Evolutionary conservation across 176 grass and related monocot species (phyloP), one percentile per base, ranked within the genome.

Genomic region (Carex parvula): DNA sequence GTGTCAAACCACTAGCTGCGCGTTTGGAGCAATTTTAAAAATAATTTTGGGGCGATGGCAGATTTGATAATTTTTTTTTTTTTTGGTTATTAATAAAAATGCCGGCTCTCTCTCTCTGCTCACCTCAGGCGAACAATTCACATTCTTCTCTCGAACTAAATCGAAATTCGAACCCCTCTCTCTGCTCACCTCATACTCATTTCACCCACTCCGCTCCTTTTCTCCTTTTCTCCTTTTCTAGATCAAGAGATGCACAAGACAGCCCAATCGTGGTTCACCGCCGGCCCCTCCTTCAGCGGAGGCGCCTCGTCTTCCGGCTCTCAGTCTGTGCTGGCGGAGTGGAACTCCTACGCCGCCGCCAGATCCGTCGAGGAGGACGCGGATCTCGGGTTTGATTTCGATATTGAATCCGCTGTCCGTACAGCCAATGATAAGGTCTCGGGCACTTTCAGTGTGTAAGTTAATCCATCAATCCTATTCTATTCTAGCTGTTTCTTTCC

Each of bases 261-360:
- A 20, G 78, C 86, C 17, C 89, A 94, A 87, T 78, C 86, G 86
- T 98, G 92, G 95, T 98, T 98, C 91, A 87, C 89, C 48, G 86
- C 89, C 29, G 91, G 86, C 50, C 75, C 92, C 57, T 71, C 92
- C 33, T 85, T 84, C 55, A 9, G 22, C 85, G 58, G 61, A 79
- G 76, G 68, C 84, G 48, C 85, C 64, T 26, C 89, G 26, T 30
- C 90, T 1, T 72, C 90, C 4, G 18, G 89, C 13, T 89, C 85
- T 82, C 83, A 86, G 44, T 94, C 92, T 50, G 80, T 94, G 63
- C 91, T 95, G 56, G 92, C 95, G n/a, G 95, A 98, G 8, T 98
- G 95, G 92, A 98, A 98, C 83, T 98, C 92, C 58, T 98, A 95
- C 91, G 92, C 95, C n/a, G 92, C 95, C 26, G 83, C 92, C 70